A percentile compares a stretch with the other conserved stretches of the same genome.
phyloP scores from a whole-genome alignment of 2,329 filamentous ascomycete genomes.

The Drechslerella stenobrocha region DNA sequence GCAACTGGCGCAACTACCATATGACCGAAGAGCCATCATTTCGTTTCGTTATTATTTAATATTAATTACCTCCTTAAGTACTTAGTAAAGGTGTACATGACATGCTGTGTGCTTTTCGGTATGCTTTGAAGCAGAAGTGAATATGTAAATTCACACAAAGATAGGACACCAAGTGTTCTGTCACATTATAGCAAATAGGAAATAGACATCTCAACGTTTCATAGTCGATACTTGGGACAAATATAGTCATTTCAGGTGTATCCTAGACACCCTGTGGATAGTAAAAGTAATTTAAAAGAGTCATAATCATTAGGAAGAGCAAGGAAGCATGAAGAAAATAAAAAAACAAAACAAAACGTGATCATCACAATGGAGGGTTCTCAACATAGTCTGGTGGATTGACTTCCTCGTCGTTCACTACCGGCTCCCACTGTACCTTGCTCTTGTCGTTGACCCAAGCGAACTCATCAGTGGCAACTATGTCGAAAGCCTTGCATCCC shows the following conservation, averaged over 20 bases:
- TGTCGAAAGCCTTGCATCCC: constrained; percentile 68
- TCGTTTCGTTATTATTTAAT: neutral
- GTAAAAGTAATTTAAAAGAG: constrained; percentile 8
- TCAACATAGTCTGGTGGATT: constrained; percentile 65
- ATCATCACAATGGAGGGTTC: constrained; percentile 55
- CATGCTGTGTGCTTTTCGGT: neutral
- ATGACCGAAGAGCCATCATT: no score
- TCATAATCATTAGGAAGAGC: constrained; percentile 45
- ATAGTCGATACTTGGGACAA: neutral
- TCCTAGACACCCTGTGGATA: neutral
- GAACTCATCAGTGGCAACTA: constrained; percentile 79
- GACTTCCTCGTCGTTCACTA: constrained; percentile 63
- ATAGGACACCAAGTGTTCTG: neutral
- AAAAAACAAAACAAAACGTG: neutral
- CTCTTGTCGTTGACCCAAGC: constrained; percentile 72
- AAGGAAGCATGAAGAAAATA: constrained; percentile 4
- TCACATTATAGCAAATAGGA: neutral
- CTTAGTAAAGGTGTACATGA: neutral
- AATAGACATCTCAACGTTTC: neutral
- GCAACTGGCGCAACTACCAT: no score
- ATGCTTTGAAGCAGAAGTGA: neutral
- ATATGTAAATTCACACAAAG: neutral
- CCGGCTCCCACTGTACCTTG: constrained; percentile 58
- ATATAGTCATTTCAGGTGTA: neutral
- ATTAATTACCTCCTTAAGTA: neutral